A percentile compares a stretch with the other conserved stretches of the same genome.
phyloP scores from a whole-genome alignment of 345 rosid species.

The Geranium rotundifolium region DNA sequence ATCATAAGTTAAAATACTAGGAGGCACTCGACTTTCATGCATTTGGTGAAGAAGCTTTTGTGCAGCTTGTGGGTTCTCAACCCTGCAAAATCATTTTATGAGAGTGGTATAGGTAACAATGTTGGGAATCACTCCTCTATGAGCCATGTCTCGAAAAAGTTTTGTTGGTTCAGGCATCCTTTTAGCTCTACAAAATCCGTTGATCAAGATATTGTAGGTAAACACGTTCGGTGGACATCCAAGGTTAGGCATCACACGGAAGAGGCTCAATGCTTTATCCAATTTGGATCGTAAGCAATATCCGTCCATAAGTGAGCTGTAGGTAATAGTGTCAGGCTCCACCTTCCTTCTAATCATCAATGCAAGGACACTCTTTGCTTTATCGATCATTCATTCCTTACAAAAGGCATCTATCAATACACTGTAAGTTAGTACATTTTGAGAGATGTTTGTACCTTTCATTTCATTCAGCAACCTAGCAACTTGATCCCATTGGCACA shows the following conservation, averaged over 20 bases:
- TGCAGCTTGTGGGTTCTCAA: slow-evolving; percentile 1
- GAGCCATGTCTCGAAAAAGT: background rate
- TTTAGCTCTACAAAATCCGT: background rate
- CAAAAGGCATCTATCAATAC: too few species aligned
- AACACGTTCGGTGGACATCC: slow-evolving; percentile 3
- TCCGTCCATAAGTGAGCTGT: slow-evolving; percentile 8
- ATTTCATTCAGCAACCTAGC: too few species aligned
- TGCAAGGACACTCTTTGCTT: background rate
- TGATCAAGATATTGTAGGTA: slow-evolving; percentile 6
- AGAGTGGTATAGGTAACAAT: slow-evolving; percentile 8
- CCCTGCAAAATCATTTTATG: background rate
- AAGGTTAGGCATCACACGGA: slow-evolving; percentile 4
- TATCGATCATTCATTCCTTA: slow-evolving; percentile 1
- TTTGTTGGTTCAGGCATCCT: background rate
- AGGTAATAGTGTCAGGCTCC: slow-evolving; percentile 6
- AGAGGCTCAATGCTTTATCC: slow-evolving; percentile 6
- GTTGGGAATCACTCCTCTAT: slow-evolving; percentile 10
- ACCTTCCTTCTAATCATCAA: background rate
- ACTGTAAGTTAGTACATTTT: too few species aligned
- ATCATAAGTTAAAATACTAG: slow-evolving; percentile 4
- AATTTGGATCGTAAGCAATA: slow-evolving; percentile 6
- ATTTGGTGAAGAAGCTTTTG: background rate
- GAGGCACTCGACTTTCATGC: background rate
- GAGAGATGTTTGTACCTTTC: too few species aligned
- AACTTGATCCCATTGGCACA: too few species aligned